Evolutionary conservation across 2,329 filamentous ascomycete genomes (phyloP).

Genomic region (Ceratocystis harringtonii): DNA sequence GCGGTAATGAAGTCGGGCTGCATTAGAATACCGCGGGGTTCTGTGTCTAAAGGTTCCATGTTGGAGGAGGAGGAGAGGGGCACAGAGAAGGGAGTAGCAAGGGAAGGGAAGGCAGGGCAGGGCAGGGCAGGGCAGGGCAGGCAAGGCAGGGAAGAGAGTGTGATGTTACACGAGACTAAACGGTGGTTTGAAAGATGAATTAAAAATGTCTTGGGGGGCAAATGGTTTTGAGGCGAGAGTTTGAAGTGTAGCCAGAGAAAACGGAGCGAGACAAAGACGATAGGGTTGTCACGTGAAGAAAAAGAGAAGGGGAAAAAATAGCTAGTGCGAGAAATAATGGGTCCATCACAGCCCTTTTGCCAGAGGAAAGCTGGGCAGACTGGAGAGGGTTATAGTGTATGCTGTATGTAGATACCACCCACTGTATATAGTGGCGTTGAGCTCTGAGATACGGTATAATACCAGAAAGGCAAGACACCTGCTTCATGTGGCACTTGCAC

Average conservation of each 20-base stretch:
- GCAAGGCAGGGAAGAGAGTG: no score
- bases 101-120: background rate
- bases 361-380: background rate
- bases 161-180: background rate
- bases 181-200: background rate
- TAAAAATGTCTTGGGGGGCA: background rate
- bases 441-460: background rate
- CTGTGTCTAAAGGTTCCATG: slow-evolving; percentile 21
- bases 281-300: background rate
- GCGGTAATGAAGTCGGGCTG: slow-evolving; percentile 33
- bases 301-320: background rate
- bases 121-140: background rate
- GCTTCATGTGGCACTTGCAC: background rate
- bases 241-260: background rate
- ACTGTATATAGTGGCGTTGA: background rate
- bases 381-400: background rate
- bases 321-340: background rate
- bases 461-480: background rate
- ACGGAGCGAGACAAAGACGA: background rate
- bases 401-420: background rate
- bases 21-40: slow-evolving; percentile 29
- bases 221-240: background rate
- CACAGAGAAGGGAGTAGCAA: background rate
- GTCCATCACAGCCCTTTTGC: background rate
- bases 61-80: background rate